Evolutionary conservation across 2,329 filamentous ascomycete species (phyloP).

Genomic region (Fusarium armeniacum): DNA sequence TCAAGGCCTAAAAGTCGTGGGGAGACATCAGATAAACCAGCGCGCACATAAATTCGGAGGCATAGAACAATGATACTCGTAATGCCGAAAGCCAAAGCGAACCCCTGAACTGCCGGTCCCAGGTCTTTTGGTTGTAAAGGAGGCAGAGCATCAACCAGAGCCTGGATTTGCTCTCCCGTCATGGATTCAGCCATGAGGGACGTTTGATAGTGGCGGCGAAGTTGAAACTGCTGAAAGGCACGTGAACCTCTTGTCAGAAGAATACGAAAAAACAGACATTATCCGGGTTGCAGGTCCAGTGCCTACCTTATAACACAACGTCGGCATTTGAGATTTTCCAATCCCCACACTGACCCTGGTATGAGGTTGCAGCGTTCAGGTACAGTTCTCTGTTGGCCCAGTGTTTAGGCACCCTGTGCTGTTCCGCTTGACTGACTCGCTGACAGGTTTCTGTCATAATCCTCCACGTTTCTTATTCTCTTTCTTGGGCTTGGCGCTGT

Average conservation of each 20-base stretch:
- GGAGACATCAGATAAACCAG: conserved; percentile 12
- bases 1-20: conserved; percentile 9
- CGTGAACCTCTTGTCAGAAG: not conserved
- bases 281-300: not conserved
- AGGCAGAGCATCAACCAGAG: conserved; percentile 2
- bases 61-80: conserved; percentile 4
- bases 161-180: conserved; percentile 23
- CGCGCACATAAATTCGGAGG: conserved; percentile 24
- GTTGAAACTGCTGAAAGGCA: not conserved
- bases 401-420: not conserved
- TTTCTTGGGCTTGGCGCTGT: not conserved
- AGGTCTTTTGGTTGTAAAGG: conserved; percentile 6
- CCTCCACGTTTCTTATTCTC: not conserved
- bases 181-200: conserved; percentile 3
- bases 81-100: conserved; percentile 5
- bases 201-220: too few species aligned
- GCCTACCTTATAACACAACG: not conserved
- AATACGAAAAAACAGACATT: not conserved
- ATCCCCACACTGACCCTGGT: not conserved
- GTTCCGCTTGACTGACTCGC: not conserved
- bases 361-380: not conserved
- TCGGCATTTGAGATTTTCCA: not conserved
- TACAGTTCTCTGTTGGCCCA: not conserved
- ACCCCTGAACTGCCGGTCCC: conserved; percentile 12
- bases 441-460: not conserved